Evolutionary conservation across 148 eudicot species (phyloP).

Genomic region (Silene latifolia): DNA sequence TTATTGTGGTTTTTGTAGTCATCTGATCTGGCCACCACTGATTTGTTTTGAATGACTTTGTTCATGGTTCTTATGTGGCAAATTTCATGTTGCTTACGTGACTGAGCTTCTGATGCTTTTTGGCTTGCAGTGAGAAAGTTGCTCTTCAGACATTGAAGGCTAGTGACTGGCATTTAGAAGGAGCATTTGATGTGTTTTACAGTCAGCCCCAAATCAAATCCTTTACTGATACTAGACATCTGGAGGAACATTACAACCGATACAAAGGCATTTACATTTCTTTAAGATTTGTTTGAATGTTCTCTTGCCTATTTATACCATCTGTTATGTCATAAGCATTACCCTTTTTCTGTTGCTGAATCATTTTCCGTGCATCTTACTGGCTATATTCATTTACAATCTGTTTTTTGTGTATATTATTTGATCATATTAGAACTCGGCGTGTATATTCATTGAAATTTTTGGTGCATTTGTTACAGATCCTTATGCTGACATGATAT

Average conservation of each 20-base stretch:
- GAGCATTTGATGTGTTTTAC: constrained; percentile 83
- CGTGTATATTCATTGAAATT: constrained; percentile 1
- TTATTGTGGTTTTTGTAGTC: constrained; percentile 7
- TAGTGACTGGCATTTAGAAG: constrained; percentile 85
- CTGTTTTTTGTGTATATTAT: not conserved
- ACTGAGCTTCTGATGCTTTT: not conserved
- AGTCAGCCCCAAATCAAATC: constrained; percentile 77
- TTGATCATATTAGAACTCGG: not conserved
- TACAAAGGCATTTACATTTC: constrained; percentile 59
- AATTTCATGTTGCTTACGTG: constrained; percentile 3
- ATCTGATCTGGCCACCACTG: constrained; percentile 10
- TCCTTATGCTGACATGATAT: constrained; percentile 79
- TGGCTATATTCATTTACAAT: not conserved
- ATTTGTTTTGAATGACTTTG: constrained; percentile 1
- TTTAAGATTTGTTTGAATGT: not conserved
- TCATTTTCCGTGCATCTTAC: not conserved
- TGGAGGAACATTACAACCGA: constrained; percentile 91
- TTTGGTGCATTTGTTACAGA: constrained; percentile 44
- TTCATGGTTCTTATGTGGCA: not conserved
- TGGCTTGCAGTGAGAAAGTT: constrained; percentile 63
- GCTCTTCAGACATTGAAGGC: constrained; percentile 74
- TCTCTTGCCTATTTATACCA: not conserved
- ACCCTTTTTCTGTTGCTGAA: not conserved
- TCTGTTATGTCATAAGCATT: not conserved
- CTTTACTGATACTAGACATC: constrained; percentile 57